These are phyloP conservation scores for Phialophora chinensis DNA, from an alignment of 2,329 filamentous ascomycete genomes.

Conservation along the genomic window DNA sequence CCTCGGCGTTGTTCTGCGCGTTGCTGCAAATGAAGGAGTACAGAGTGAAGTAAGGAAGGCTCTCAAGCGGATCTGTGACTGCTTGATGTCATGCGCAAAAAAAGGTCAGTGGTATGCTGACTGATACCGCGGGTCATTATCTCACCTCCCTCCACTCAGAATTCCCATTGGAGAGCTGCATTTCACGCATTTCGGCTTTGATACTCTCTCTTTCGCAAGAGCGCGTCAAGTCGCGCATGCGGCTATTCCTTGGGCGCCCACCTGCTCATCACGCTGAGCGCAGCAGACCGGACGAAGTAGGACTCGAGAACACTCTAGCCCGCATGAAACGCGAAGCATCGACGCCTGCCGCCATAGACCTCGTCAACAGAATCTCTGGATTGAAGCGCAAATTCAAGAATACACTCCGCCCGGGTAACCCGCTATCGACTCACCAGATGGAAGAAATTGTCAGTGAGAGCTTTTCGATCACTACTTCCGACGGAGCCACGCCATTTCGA, in stretches of 20 bases:
- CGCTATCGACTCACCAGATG: neutral
- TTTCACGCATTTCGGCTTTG: constrained; percentile 8
- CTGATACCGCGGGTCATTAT: neutral
- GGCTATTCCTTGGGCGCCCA: constrained; percentile 8
- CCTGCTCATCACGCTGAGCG: neutral
- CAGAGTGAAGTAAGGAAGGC: neutral
- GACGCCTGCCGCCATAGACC: neutral
- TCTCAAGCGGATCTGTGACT: constrained; percentile 14
- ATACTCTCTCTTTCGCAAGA: constrained; percentile 17
- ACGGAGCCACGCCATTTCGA: constrained; percentile 13
- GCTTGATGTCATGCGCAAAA: constrained; percentile 23
- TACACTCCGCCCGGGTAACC: neutral
- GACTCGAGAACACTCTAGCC: constrained; percentile 4
- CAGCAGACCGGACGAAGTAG: neutral
- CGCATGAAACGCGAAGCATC: constrained; percentile 15
- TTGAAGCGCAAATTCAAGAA: constrained; percentile 10
- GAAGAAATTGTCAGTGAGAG: constrained; percentile 10
- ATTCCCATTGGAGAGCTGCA: constrained; percentile 13
- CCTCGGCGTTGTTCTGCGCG: constrained; percentile 13
- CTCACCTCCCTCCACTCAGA: neutral
- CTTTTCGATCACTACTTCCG: constrained; percentile 24
- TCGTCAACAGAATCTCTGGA: constrained; percentile 4
- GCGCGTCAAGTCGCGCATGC: constrained; percentile 21
- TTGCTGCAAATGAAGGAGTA: constrained; percentile 30
- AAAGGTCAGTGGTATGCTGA: constrained; percentile 9